Base-by-base conservation (phyloP, 2,329 filamentous ascomycete species). In the Cercospora citrullina region DNA sequence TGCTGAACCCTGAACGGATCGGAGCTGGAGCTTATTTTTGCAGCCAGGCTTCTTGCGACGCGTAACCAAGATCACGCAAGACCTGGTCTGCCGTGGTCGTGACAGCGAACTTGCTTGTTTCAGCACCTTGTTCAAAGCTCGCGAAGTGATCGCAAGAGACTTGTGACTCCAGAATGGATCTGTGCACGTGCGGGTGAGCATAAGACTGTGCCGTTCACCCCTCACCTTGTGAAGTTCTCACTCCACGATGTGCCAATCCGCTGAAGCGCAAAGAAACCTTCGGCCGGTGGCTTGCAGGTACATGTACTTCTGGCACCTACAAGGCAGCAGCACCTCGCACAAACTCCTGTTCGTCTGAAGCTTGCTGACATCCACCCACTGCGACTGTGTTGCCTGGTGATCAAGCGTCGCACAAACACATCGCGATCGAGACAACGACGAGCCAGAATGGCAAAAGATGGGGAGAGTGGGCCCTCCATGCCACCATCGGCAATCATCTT, bases 401-500 rank as follows among this genome's bases (percentile, higher is more conserved):
- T 21, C 6, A 12, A 36, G 55, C 55, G 30, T 31, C 55, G 55
- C 42, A 9, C 45, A 21, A 23, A 30, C 23, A 16, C 8, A 51
- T 42, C 60, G 30, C n/a, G 2, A 12, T 23, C n/a, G 42, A 16
- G 18, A 30, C 26, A 31, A 14, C 60, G 26, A 62, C 23, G 5
- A 51, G 26, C n/a, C 39, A 36, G 2, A 31, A 63, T 63, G 60
- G 39, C 60, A 9, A 14, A 63, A 16, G 26, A 33, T 7, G 18
- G 18, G 65, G 18, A 68, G 12, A 53, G 45, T 21, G 62, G 51
- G 30, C 62, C 70, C 5, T 66, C 65, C 16, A 70, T 72, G 60
- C 65, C 70, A 5, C 65, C 69, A 18, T 31, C 61, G 42, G 71
- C 71, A 9, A 72, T 74, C 58, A 72, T 74, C 48, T 64, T 74